Base-by-base conservation (phyloP, 371 early-diverging fungal species). In the Gilbertella persicaria region DNA sequence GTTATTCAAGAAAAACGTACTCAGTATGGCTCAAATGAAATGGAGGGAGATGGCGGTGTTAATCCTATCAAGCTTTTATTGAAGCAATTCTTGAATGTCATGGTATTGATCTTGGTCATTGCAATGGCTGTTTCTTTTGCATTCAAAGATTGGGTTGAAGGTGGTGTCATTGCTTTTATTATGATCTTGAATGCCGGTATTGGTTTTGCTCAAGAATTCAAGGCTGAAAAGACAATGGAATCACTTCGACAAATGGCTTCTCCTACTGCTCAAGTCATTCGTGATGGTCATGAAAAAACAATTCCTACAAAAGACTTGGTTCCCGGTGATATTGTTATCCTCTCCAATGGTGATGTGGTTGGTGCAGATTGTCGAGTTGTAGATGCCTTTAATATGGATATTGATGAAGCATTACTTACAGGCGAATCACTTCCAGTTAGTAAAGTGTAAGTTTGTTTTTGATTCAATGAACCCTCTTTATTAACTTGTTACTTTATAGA, bases 141-240 rank as follows among this genome's bases (percentile, higher is more conserved):
- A 2, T 80, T 80, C 46, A 72, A 82, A 49, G 88, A 88, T 59
- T 85, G 74, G 63, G 72, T 84, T 12, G 86, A 86, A 75, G 85
- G 74, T 24, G 84, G 83, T 43, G 85, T 87, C 17, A 85, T 95
- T 28, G 63, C 86, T 17, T 76, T 84, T 47, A 90, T 94, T 47
- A 90, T 93, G 50, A 61, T 86, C 37, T 57, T 90, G 50, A 95
- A 94, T 67, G 85, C 91, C 23, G 69, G 78, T 23, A 89, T 95
- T 46, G 95, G 95, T 3, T 92, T 93, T 57, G 69, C 80, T 30
- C 95, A 95, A 71, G 95, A 95, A 64, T 91, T 79, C 67, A 85
- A 89, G 48, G 93, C 95, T 12, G 92, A 93, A 66, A 82, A 87
- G 54, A 92, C 95, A 10, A 82, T 95, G 84, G 93, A 93, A 46